phyloP scores from a whole-genome alignment of 352 stramenopile genomes.

The Globisporangium cystogenes region DNA sequence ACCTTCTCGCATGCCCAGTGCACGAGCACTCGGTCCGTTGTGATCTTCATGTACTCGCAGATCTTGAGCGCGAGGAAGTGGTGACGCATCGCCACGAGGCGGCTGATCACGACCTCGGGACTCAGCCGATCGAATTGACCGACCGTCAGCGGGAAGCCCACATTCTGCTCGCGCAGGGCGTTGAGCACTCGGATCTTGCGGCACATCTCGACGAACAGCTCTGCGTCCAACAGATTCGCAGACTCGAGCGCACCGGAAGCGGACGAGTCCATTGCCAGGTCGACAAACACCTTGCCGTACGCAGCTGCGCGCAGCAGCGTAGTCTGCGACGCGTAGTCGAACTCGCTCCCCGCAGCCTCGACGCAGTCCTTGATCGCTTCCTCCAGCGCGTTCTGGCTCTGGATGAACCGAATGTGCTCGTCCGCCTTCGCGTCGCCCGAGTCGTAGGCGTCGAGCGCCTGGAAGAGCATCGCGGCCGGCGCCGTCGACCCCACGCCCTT shows the following conservation, averaged over 20 bases:
- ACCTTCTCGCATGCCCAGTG: constrained; percentile 91
- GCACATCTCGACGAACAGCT: constrained; percentile 88
- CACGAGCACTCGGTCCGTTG: constrained; percentile 86
- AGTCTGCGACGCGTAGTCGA: constrained; percentile 79
- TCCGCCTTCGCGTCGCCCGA: constrained; percentile 84
- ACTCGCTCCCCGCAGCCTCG: constrained; percentile 80
- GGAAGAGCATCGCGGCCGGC: constrained; percentile 87
- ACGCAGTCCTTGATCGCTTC: constrained; percentile 88
- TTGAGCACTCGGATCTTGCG: constrained; percentile 90
- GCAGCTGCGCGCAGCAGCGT: constrained; percentile 76
- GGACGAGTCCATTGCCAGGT: constrained; percentile 47
- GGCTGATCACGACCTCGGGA: constrained; percentile 81
- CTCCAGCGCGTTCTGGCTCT: constrained; percentile 70
- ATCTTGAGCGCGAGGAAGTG: constrained; percentile 91
- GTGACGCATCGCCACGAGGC: constrained; percentile 76
- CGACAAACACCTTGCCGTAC: constrained; percentile 88
- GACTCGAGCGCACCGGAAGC: constrained; percentile 15
- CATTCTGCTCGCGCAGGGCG: constrained; percentile 66
- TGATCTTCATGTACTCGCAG: constrained; percentile 84
- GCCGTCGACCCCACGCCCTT: constrained; percentile 83
- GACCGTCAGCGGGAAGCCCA: constrained; percentile 81
- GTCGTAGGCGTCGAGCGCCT: constrained; percentile 87
- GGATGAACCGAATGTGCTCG: constrained; percentile 88
- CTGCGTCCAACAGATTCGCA: constrained; percentile 42
- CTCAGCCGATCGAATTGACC: constrained; percentile 79